phyloP scores from a whole-genome alignment of 805 yeast genomes.

The Zygosaccharomyces kombuchaensis region DNA sequence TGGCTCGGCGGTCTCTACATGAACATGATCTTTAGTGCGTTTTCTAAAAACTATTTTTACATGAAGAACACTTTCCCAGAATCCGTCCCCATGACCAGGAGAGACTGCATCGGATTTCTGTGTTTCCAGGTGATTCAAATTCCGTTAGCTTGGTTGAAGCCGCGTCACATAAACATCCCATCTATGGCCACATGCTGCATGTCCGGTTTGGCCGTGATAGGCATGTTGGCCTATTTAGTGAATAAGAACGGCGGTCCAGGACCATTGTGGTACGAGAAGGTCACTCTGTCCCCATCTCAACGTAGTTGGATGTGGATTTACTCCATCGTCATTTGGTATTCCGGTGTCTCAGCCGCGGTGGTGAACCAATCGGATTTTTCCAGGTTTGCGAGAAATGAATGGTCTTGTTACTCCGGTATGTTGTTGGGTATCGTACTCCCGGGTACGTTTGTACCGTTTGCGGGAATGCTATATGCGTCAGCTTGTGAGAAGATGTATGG shows the following conservation, averaged over 20 bases:
- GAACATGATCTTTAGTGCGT: constrained; percentile 32
- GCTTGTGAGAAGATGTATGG: constrained; percentile 37
- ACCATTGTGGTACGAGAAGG: constrained; percentile 28
- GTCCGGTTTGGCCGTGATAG: constrained; percentile 32
- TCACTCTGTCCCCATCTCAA: constrained; percentile 25
- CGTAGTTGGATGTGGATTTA: constrained; percentile 42
- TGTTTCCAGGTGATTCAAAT: constrained; percentile 37
- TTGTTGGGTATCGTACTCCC: constrained; percentile 35
- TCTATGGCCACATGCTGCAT: constrained; percentile 28
- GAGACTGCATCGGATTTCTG: constrained; percentile 40
- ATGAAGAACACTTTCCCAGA: constrained; percentile 32
- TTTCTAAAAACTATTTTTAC: constrained; percentile 25
- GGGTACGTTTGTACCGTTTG: constrained; percentile 39
- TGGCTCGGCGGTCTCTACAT: constrained; percentile 38
- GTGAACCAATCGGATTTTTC: constrained; percentile 41
- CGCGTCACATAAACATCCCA: constrained; percentile 31
- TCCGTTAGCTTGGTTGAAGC: constrained; percentile 31
- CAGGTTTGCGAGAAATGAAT: constrained; percentile 34
- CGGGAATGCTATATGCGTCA: constrained; percentile 39
- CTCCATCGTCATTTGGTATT: constrained; percentile 40
- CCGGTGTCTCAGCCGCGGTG: constrained; percentile 39
- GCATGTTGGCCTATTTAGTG: constrained; percentile 34
- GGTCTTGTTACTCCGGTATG: constrained; percentile 31
- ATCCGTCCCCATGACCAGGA: constrained; percentile 36
- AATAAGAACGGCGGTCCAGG: constrained; percentile 35